A percentile compares a stretch with the other conserved stretches of the same genome.
Evolutionary conservation across 1,139 yeast species (phyloP).

Genomic region (Candida glucosophila): DNA sequence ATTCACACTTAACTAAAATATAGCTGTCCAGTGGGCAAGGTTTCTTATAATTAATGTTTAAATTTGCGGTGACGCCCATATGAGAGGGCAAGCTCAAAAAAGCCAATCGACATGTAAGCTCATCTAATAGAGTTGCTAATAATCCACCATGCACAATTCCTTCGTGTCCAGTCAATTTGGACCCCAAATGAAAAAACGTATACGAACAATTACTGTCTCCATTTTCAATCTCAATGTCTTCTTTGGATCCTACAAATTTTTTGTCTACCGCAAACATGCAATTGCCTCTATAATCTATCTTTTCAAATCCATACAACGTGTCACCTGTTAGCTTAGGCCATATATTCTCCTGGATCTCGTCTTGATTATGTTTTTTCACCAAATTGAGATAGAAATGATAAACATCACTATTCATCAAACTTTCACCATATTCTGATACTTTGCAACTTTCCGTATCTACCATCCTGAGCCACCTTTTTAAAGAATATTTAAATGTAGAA

Average conservation of each 20-base stretch:
- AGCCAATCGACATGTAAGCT: slow-evolving; percentile 43
- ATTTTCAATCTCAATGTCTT: slow-evolving; percentile 7
- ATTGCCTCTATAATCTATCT: slow-evolving; percentile 27
- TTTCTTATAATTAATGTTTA: slow-evolving; percentile 32
- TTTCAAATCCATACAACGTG: slow-evolving; percentile 27
- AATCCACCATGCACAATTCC: slow-evolving; percentile 52
- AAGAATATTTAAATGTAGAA: too few relatives aligned
- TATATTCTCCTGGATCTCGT: slow-evolving; percentile 11
- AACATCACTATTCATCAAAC: slow-evolving; percentile 13
- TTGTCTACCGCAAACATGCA: slow-evolving; percentile 29
- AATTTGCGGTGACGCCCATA: slow-evolving; percentile 39
- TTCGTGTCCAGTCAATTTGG: slow-evolving; percentile 38
- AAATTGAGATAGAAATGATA: too few relatives aligned
- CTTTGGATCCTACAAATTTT: slow-evolving; percentile 13
- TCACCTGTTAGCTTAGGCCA: slow-evolving; percentile 30
- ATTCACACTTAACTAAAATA: slow-evolving; percentile 27
- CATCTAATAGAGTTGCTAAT: slow-evolving; percentile 46
- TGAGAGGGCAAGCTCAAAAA: slow-evolving; percentile 37
- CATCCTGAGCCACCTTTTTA: slow-evolving; percentile 16
- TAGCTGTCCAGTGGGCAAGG: slow-evolving; percentile 29
- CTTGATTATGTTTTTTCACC: neutral
- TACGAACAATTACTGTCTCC: slow-evolving; percentile 13
- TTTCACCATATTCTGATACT: slow-evolving; percentile 18
- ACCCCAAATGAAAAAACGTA: slow-evolving; percentile 40
- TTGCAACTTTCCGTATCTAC: too few relatives aligned